phyloP scores from a whole-genome alignment of 192 early-diverging fungal genomes.

The Umbelopsis ramanniana region DNA sequence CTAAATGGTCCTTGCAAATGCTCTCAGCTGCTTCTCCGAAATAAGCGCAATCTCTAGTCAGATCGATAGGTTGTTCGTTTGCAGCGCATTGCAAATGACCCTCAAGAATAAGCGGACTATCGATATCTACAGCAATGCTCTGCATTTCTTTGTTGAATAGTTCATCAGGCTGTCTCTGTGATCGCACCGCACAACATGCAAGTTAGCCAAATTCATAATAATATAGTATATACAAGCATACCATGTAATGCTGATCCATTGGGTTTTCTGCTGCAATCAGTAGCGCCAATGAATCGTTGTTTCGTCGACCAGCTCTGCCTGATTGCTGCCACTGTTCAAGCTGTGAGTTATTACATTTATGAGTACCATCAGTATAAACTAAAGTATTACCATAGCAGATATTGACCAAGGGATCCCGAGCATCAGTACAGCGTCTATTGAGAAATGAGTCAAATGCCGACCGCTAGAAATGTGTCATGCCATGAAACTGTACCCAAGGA shows the following conservation, averaged over 20 bases:
- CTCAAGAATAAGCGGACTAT: constrained; percentile 45
- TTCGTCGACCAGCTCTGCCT: constrained; percentile 74
- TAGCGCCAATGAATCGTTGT: constrained; percentile 61
- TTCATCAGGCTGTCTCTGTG: neutral
- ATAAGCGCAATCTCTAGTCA: constrained; percentile 25
- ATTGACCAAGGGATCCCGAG: constrained; percentile 68
- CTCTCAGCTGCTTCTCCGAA: constrained; percentile 32
- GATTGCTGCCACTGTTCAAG: constrained; percentile 72
- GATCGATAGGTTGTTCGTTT: constrained; percentile 51
- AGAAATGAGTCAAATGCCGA: neutral
- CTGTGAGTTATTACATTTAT: neutral
- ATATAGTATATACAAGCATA: neutral
- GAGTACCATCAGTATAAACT: neutral
- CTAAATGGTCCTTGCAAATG: constrained; percentile 32
- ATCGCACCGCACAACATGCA: neutral
- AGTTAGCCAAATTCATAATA: neutral
- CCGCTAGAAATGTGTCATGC: constrained; percentile 13
- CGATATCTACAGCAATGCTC: constrained; percentile 41
- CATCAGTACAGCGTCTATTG: constrained; percentile 72
- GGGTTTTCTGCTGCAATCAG: constrained; percentile 57
- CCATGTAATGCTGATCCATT: constrained; percentile 60
- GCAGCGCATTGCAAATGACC: constrained; percentile 79
- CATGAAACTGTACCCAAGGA: constrained; percentile 34
- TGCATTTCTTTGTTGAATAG: constrained; percentile 54
- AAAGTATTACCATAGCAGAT: constrained; percentile 36